Evolutionary conservation across 202 grass and related monocot genomes (phyloP), one percentile per base, ranked within the genome.

Genomic region (Hordeum pubiflorum): DNA sequence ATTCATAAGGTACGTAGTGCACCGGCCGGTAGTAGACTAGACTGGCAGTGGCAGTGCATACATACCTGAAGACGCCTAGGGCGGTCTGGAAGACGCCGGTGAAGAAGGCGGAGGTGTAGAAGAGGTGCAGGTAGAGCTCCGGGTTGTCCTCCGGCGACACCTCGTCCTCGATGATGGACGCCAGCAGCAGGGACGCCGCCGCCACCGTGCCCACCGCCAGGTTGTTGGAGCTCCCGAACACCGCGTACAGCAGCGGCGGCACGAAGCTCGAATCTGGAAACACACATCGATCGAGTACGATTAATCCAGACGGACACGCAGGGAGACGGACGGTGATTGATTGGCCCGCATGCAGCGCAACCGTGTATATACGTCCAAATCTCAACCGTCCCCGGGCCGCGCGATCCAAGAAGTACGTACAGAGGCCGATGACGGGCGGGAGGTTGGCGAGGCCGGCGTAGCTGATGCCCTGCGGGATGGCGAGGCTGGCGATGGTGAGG

Each of bases 391-490:
- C 9, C 10, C 8, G 37, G 7, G 7, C 10, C 21, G 23, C 1
- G 56, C 2, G 11, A 58, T 58, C 20, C 1, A 62, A 32, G 17
- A 44, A 18, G 32, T 38, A 48, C 83, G 72, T 87, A 99, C 96
- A 99, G 43, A 99, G 89, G 63, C 96, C 96, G 46, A 93, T 87
- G 84, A 99, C 74, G 70, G 92, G 92, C 27, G 96, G 89, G 63
- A 99, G 92, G 65, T 86, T 89, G 67, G 96, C 96, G 66, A 99
- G 96, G 69, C 87, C 81, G 3, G 96, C 96, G 81, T 99, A 99
- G 86, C 96, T 97, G 84, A 97, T 97, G 63, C 93, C 93, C 87
- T 97, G 93, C 9, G 93, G 95, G 84, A 98, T 98, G 69, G 96
- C 92, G 83, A 95, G 90, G 88, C 92, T 98, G 90, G 96, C 89